Evolutionary conservation across 1,139 yeast species (phyloP).

Genomic region (Blastobotrys illinoisensis): DNA sequence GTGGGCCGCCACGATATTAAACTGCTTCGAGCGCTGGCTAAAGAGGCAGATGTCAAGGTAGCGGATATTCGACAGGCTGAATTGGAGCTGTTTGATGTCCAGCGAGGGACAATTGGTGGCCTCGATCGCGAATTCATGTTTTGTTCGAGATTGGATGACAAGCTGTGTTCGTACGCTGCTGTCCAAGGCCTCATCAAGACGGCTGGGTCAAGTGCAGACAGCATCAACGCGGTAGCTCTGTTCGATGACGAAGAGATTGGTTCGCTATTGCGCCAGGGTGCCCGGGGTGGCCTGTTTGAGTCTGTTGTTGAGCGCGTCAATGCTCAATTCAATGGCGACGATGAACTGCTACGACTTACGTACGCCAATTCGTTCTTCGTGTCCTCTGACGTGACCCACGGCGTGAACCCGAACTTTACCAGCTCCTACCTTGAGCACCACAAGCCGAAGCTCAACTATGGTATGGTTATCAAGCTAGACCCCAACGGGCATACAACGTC

Average conservation of each 20-base stretch:
- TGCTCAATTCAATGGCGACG: slow-evolving; percentile 45
- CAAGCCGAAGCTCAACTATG: slow-evolving; percentile 67
- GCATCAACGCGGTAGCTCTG: slow-evolving; percentile 50
- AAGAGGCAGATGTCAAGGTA: slow-evolving; percentile 52
- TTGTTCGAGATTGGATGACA: slow-evolving; percentile 87
- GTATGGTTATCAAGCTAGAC: slow-evolving; percentile 60
- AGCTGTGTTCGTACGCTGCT: slow-evolving; percentile 84
- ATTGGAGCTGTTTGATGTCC: slow-evolving; percentile 76
- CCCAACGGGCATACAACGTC: slow-evolving; percentile 69
- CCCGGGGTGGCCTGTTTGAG: slow-evolving; percentile 81
- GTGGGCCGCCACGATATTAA: slow-evolving; percentile 69
- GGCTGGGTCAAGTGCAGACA: slow-evolving; percentile 20
- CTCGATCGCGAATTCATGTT: slow-evolving; percentile 82
- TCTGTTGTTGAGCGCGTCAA: slow-evolving; percentile 65
- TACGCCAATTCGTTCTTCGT: slow-evolving; percentile 66
- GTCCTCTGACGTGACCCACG: slow-evolving; percentile 92
- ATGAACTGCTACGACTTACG: slow-evolving; percentile 28
- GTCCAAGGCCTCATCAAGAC: slow-evolving; percentile 52
- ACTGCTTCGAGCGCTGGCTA: slow-evolving; percentile 64
- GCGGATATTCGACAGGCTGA: slow-evolving; percentile 78
- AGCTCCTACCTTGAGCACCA: slow-evolving; percentile 56
- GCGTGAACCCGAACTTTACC: slow-evolving; percentile 83
- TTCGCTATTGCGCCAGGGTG: slow-evolving; percentile 85
- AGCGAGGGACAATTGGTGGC: slow-evolving; percentile 82
- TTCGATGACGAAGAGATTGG: slow-evolving; percentile 96